Base-by-base conservation (phyloP, 371 early-diverging fungal genomes). In the Lichtheimia ramosa region DNA sequence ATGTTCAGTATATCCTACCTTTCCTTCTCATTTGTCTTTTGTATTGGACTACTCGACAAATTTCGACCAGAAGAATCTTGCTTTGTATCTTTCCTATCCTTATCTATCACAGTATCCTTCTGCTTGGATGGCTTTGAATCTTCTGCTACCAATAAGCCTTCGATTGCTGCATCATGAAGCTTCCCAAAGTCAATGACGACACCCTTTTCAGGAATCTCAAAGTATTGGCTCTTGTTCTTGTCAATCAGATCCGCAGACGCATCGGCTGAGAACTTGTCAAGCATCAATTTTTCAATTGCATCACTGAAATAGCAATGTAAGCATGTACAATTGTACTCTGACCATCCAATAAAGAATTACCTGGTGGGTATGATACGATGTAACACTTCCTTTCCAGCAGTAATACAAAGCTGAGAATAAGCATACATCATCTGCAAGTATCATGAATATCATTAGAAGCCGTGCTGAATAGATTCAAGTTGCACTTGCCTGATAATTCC, bases 311-410 rank as follows among this genome's bases (percentile, higher is more conserved):
- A 20, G 24, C 18, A 46, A 14, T 3, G 39, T 23, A 43, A 39
- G 13, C 3, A 50, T 24, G 8, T 24, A 15, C 15, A 8, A 50
- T 18, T 50, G 16, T 3, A 46, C 4, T n/a, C n/a, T 6, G 5
- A 50, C 24, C 20, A 50, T 24, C 0, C 18, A 50, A 5, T 21
- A 24, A 13, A 24, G n/a, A n/a, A n/a, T n/a, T 73, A 82, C 81
- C 84, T 85, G 48, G 83, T 78, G 8, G 83, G 83, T 60, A 87
- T 83, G 54, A 78, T 59, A 56, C 82, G 69, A 21, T 76, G 76
- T 73, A 87, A 78, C 8, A 75, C 78, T 15, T 82, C 85, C 61
- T 73, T 76, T 0, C 82, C 80, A 10, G 83, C 83, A 62, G 84
- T 79, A 3, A 63, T 59, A 56, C 81, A 79, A 18, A 87, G 71